Percentiles rank a stretch among this genome's conserved stretches.
phyloP scores from a whole-genome alignment of 345 rosid genomes.

The Cardiospermum halicacabum region DNA sequence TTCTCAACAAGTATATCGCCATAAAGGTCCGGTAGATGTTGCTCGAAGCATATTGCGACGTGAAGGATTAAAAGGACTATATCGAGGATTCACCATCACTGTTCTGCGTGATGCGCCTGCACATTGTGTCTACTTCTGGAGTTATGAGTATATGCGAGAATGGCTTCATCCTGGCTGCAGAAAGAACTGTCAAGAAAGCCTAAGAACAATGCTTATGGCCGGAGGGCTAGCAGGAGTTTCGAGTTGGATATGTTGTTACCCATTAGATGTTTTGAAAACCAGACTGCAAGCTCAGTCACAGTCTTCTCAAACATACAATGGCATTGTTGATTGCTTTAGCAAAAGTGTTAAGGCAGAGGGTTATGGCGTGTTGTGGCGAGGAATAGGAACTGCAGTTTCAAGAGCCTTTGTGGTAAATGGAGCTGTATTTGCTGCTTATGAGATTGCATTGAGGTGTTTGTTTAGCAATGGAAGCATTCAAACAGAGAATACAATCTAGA shows the following conservation, averaged over 20 bases:
- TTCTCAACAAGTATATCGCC: slow-evolving; percentile 9
- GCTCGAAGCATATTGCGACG: slow-evolving; percentile 52
- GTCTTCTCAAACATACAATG: slow-evolving; percentile 43
- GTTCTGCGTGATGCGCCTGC: slow-evolving; percentile 81
- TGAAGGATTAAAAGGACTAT: slow-evolving; percentile 64
- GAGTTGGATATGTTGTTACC: slow-evolving; percentile 89
- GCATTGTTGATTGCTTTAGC: slow-evolving; percentile 60
- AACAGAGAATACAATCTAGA: slow-evolving; percentile 35
- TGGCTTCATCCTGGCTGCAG: slow-evolving; percentile 87
- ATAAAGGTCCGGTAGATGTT: slow-evolving; percentile 48
- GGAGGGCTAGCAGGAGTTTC: slow-evolving; percentile 93
- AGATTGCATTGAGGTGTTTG: slow-evolving; percentile 75
- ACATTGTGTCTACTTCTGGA: slow-evolving; percentile 88
- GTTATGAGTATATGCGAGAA: slow-evolving; percentile 77
- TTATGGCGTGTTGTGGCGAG: slow-evolving; percentile 69
- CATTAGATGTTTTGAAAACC: slow-evolving; percentile 84
- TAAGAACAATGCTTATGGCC: slow-evolving; percentile 69
- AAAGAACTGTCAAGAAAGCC: slow-evolving; percentile 57
- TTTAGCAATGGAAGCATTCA: slow-evolving; percentile 44
- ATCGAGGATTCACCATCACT: slow-evolving; percentile 68
- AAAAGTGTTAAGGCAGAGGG: slow-evolving; percentile 69
- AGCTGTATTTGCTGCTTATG: slow-evolving; percentile 81
- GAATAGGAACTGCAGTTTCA: slow-evolving; percentile 94
- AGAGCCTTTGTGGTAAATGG: slow-evolving; percentile 96
- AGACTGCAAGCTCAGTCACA: slow-evolving; percentile 60